Base-by-base conservation (phyloP, 2,329 filamentous ascomycete species). In the Trichophyton verrucosum region DNA sequence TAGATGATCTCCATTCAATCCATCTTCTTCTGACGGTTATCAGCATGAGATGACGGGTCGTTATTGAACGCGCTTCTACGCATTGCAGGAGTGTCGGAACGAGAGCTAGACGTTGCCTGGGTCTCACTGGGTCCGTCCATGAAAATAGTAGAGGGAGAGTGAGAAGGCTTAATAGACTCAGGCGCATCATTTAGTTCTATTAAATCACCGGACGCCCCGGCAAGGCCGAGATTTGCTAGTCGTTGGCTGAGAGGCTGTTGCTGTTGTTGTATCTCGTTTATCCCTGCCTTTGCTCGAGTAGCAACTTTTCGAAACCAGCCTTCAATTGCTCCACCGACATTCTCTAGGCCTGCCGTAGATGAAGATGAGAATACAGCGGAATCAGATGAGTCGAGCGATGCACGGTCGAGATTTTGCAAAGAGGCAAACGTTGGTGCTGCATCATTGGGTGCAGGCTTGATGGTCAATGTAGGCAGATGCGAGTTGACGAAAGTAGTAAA, bases 261-360 rank as follows among this genome's bases (percentile, higher is more conserved):
- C 62, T 74, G 71, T 60, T 76, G 74, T 15, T 76, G 74, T 17
- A 77, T 64, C 24, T 76, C 74, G 58, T 67, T 72, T 59, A 76
- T 65, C 9, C 73, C 70, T 7, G 70, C 66, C 58, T 75, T 76
- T 2, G 75, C 75, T 56, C 72, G 73, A 8, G 68, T 73, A 0
- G 90, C 89, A 42, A 95, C 85, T 64, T 90, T 89, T 63, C 91
- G 81, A 62, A 97, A 79, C 91, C 94, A 99, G 0, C 86, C 87
- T 74, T 97, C 94, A 33, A 97, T 86, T 1, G 88, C 87, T 4
- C 89, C 87, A 1, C 91, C 91, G 8, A 95, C 86, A 64, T 91
- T 88, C 68, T 96, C 91, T 2, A 97, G 77, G 6, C 79, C 75
- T 0, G 76, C 74, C 5, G 75, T 71, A 42, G 65, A 70, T 38